Evolutionary conservation across 2,329 filamentous ascomycete genomes (phyloP), one percentile per base, ranked within the genome.

Genomic region (Aureobasidium sp.): DNA sequence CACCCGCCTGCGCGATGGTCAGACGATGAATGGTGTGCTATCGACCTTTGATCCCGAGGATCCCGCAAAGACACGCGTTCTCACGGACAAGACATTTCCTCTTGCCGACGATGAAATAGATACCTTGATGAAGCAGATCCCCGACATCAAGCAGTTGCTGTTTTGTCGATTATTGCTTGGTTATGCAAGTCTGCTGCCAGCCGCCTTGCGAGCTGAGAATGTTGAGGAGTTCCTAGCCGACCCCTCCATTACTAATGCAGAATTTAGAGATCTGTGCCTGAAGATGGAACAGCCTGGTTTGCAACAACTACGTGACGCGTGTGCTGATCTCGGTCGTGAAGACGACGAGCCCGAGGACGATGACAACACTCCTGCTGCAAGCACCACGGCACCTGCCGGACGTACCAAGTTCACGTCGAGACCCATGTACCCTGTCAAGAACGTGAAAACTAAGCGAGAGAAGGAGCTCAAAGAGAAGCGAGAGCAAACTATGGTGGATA

Each of bases 261-360:
- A 80, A 59, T 66, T 82, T 5, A 71, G 78, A 64, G 78, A 81
- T 64, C 64, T 81, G 5, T 80, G 77, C 63, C 70, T 81, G 25
- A 78, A 78, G 63, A 69, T 81, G 51, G 79, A 81, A 62, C 73
- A 76, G 48, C 79, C 79, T 20, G 71, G 69, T n/a, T 71, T 81
- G 2, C 78, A 82, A 64, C 77, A 79, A 48, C 75, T 82, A 25
- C 73, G 79, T 45, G 79, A 82, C 68, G 79, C 79, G 15, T 82
- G 79, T 65, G 79, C 79, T 5, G 79, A 82, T 66, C 75, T 81
- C 47, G 71, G 74, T 17, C 73, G 78, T 15, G 72, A 71, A 14
- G 74, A 77, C 31, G 70, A 74, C 3, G 71, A 74, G 37, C 34
- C 34, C 2, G 57, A 60, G 3, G 70, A 73, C 3, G 72, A 73